Base-by-base conservation (phyloP, 2,329 filamentous ascomycete genomes). In the Fusarium chaquense region DNA sequence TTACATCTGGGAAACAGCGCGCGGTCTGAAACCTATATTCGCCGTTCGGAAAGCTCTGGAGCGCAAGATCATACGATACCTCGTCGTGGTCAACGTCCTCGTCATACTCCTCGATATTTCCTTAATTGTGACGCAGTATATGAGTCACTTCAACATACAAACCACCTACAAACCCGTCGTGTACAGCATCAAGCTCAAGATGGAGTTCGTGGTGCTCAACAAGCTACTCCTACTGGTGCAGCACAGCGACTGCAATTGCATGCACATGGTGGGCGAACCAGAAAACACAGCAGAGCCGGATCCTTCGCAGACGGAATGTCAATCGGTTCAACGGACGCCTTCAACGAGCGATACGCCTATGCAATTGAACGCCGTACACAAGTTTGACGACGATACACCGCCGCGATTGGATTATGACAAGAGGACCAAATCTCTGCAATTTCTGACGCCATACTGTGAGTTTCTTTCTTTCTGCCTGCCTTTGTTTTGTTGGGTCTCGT, bases 171-270 rank as follows among this genome's bases (percentile, higher is more conserved):
- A 70, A 8, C 67, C 67, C 9, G 67, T 70, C 16, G 67, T 70
- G 8, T 70, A 70, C 54, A 70, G 67, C 59, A 71, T 70, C 28
- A 70, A 70, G 40, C 52, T 70, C 5, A 70, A 70, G 52, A 71
- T 70, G 67, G 67, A 70, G 11, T 70, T 70, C 7, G 60, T 71
- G 8, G 67, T 70, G 13, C 64, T 70, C 0, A 70, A 70, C 6
- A 71, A 69, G 16, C 15, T 70, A n/a, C 12, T 70, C 8, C 5
- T 70, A 3, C 41, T 70, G 3, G 67, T 69, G 1, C 63, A 69
- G 10, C 67, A 70, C 20, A 38, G 52, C 22, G 44, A 69, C 2
- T 70, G 67, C 59, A 71, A 71, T 49, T 70, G 67, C 44, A 61
- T 71, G 54, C 58, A 71, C 13, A 57, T 65, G 6, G 22, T 65